These are phyloP conservation scores for Tieghemostelium lacteum DNA, from an alignment of 78 protist genomes.

Conservation along the genomic window DNA sequence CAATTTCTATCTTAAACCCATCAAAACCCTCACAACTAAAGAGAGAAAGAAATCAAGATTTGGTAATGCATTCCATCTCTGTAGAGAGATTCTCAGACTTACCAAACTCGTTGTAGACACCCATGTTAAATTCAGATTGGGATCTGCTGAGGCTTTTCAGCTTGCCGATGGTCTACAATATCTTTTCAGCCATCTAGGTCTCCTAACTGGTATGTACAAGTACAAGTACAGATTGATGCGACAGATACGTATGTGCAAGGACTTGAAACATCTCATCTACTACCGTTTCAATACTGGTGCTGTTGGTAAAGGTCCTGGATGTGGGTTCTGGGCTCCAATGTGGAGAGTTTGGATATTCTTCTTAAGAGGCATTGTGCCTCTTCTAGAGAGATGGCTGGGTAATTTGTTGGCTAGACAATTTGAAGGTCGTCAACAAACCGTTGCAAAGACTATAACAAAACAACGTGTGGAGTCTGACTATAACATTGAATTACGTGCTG, in stretches of 20 bases:
- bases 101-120: conserved; percentile 99
- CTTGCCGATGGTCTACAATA: conserved; percentile 98
- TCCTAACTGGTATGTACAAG: conserved; percentile 99
- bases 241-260: conserved; percentile 97
- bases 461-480: conserved; percentile 99
- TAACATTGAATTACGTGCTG: conserved; percentile 98
- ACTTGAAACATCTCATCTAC: conserved; percentile 98
- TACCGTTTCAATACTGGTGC: conserved; percentile 99
- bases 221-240: conserved; percentile 99
- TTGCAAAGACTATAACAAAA: conserved; percentile 98
- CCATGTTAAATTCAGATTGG: conserved; percentile 99
- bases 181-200: conserved; percentile 98
- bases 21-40: conserved; percentile 99
- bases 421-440: conserved; percentile 97
- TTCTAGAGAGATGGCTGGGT: conserved; percentile 99
- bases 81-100: conserved; percentile 98
- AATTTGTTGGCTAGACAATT: conserved; percentile 99
- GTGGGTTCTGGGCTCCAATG: conserved; percentile 99
- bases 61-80: conserved; percentile 99
- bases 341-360: conserved; percentile 99
- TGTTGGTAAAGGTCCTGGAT: conserved; percentile 99
- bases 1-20: conserved; percentile 99
- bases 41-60: conserved; percentile 99
- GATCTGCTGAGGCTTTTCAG: conserved; percentile 96
- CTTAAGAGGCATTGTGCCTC: conserved; percentile 99